A percentile compares a stretch with the other conserved stretches of the same genome.
These are phyloP conservation scores for Aspergillus cristatus DNA, from an alignment of 495 filamentous ascomycete genomes.

Conservation along the genomic window DNA sequence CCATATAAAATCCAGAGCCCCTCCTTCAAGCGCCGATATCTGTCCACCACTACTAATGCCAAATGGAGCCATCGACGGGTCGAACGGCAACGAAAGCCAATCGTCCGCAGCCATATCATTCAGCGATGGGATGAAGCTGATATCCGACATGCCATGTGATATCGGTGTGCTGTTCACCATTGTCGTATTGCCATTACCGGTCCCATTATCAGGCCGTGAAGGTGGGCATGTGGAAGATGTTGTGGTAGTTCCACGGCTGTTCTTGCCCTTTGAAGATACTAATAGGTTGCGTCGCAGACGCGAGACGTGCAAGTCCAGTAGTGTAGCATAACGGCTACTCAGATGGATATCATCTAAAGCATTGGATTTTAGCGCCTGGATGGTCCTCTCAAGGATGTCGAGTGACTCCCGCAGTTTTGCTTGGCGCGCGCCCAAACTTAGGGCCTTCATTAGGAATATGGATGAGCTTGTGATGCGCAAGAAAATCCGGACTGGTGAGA, in stretches of 20 bases:
- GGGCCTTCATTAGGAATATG: constrained; percentile 45
- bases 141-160: constrained; percentile 23
- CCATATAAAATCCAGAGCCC: constrained; percentile 43
- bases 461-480: constrained; percentile 43
- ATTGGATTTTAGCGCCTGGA: constrained; percentile 39
- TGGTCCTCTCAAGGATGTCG: constrained; percentile 38
- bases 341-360: constrained; percentile 45
- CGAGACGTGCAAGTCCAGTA: constrained; percentile 41
- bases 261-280: constrained; percentile 23
- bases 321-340: constrained; percentile 40
- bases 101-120: constrained; percentile 37
- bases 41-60: constrained; percentile 33
- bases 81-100: constrained; percentile 45
- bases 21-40: constrained; percentile 42
- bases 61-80: constrained; percentile 47
- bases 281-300: constrained; percentile 34
- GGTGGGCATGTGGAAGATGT: constrained; percentile 26
- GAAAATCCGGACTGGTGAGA: constrained; percentile 44
- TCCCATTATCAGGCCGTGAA: constrained; percentile 7
- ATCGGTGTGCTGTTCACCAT: constrained; percentile 13
- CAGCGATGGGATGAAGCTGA: constrained; percentile 26
- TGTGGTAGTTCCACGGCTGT: constrained; percentile 14
- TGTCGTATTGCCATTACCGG: constrained; percentile 15
- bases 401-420: constrained; percentile 40
- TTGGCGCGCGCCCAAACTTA: constrained; percentile 41